A percentile compares a stretch with the other conserved stretches of the same genome.
These are phyloP conservation scores for Trametes elegans DNA, from an alignment of 768 basidiomycete species.

Conservation along the genomic window DNA sequence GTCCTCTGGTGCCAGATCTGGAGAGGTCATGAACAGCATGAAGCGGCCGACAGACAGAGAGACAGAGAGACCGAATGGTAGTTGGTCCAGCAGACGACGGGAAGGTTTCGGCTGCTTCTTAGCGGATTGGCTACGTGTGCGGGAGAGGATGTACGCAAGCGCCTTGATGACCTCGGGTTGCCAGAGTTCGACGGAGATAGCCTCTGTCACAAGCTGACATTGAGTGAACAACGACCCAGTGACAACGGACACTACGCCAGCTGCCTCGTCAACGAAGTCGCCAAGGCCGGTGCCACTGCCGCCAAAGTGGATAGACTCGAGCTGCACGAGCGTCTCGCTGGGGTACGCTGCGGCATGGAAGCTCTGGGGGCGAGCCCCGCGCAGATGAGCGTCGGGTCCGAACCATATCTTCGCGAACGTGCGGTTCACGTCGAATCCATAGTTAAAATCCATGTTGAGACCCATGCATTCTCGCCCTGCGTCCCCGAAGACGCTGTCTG, in stretches of 20 bases:
- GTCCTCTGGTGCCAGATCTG: conserved; percentile 76
- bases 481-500: conserved; percentile 24
- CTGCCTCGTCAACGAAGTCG: conserved; percentile 46
- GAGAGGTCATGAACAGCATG: conserved; percentile 69
- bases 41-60: conserved; percentile 60
- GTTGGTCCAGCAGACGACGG: conserved; percentile 33
- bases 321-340: conserved; percentile 44
- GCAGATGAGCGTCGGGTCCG: conserved; percentile 13
- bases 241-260: conserved; percentile 41
- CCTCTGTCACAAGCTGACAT: conserved; percentile 51
- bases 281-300: conserved; percentile 48
- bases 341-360: conserved; percentile 27
- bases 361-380: conserved; percentile 12
- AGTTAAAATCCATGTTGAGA: conserved; percentile 43
- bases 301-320: conserved; percentile 53
- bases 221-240: conserved; percentile 43
- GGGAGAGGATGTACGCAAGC: conserved; percentile 46
- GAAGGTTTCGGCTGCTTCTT: conserved; percentile 5
- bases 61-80: conserved; percentile 55
- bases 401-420: conserved; percentile 48
- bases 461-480: conserved; percentile 38
- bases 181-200: conserved; percentile 67
- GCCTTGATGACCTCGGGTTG: conserved; percentile 54
- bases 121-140: neutral
- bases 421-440: conserved; percentile 47